phyloP scores from a whole-genome alignment of 768 basidiomycete species.

The Termitomyces sp. region DNA sequence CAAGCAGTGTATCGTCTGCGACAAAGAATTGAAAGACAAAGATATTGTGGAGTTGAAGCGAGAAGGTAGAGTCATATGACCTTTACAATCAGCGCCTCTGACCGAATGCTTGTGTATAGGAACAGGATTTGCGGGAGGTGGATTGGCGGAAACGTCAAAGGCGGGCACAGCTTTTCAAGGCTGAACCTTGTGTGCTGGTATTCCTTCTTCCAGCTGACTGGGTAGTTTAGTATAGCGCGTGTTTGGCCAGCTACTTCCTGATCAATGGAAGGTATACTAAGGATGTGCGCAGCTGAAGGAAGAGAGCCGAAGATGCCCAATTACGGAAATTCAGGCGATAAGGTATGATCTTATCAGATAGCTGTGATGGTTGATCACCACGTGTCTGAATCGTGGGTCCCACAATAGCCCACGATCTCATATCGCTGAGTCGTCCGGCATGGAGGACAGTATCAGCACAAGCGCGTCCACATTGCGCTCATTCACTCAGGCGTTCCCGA shows the following conservation, averaged over 20 bases:
- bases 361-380: neutral
- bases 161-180: slow-evolving; percentile 85
- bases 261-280: no score
- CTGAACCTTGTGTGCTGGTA: slow-evolving; percentile 20
- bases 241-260: no score
- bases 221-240: no score
- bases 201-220: no score
- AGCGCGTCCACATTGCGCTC: slow-evolving; percentile 37
- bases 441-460: slow-evolving; percentile 30
- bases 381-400: slow-evolving; percentile 1
- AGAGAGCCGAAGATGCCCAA: no score
- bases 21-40: slow-evolving; percentile 53
- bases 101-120: slow-evolving; percentile 34
- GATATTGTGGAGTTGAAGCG: slow-evolving; percentile 82
- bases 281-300: no score
- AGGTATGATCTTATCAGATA: slow-evolving; percentile 4
- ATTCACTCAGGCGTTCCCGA: slow-evolving; percentile 12
- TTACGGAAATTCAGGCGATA: neutral
- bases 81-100: neutral
- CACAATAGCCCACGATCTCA: neutral
- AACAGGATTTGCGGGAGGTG: slow-evolving; percentile 94
- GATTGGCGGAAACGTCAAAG: slow-evolving; percentile 82
- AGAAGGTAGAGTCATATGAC: slow-evolving; percentile 64
- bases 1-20: slow-evolving; percentile 86
- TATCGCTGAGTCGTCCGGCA: slow-evolving; percentile 7